These are phyloP conservation scores for Xerocomellus dryophilus DNA, from an alignment of 768 basidiomycete species.

Conservation along the genomic window DNA sequence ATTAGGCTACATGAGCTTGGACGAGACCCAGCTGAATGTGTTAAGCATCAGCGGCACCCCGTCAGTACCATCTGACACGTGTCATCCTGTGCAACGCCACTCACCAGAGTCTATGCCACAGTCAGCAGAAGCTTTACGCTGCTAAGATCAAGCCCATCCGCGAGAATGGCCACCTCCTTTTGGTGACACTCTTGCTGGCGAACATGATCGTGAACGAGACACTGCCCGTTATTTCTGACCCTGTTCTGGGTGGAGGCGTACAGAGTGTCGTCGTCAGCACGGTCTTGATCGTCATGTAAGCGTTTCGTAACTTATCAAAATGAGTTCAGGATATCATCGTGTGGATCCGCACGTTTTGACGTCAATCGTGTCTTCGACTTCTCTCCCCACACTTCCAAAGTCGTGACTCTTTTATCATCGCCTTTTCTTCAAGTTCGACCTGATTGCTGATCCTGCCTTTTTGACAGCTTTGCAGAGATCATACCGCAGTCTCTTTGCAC, in stretches of 20 bases:
- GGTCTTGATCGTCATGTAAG: constrained; percentile 83
- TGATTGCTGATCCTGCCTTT: constrained; percentile 1
- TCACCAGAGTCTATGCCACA: constrained; percentile 31
- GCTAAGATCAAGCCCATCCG: constrained; percentile 85
- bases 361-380: neutral
- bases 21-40: constrained; percentile 89
- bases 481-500: constrained; percentile 93
- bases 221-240: constrained; percentile 79
- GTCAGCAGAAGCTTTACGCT: constrained; percentile 77
- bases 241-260: constrained; percentile 74
- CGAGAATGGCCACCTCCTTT: constrained; percentile 75
- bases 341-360: neutral
- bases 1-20: constrained; percentile 88
- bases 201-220: constrained; percentile 94
- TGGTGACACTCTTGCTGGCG: constrained; percentile 78
- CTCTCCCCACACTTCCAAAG: neutral
- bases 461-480: constrained; percentile 77
- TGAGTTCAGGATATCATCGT: neutral
- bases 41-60: constrained; percentile 80
- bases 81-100: neutral
- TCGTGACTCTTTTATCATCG: neutral
- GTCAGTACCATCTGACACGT: constrained; percentile 42
- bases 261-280: constrained; percentile 80
- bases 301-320: constrained; percentile 15
- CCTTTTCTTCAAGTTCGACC: neutral